phyloP scores from a whole-genome alignment of 2,329 filamentous ascomycete genomes.

The Lecanoromycetidae sp. region DNA sequence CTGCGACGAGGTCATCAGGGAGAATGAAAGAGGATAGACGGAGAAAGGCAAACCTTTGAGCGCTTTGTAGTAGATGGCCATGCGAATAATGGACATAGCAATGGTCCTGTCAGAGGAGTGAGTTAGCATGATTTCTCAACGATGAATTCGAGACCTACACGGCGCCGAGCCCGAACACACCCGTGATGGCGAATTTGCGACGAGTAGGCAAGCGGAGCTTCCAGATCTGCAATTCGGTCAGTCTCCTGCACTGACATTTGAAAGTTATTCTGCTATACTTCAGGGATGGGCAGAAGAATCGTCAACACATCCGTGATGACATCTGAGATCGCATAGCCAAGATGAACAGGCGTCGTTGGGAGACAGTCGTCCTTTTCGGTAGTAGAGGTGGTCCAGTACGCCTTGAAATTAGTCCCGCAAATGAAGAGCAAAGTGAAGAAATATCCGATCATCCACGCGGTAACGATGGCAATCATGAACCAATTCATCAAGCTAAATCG shows the following conservation, averaged over 20 bases:
- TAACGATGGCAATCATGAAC: neutral
- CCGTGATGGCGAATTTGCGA: conserved; percentile 7
- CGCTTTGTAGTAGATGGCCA: conserved; percentile 3
- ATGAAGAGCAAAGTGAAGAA: conserved; percentile 1
- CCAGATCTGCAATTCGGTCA: conserved; percentile 8
- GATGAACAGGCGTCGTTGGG: neutral
- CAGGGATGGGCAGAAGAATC: conserved; percentile 1
- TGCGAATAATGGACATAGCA: conserved; percentile 5
- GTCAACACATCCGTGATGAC: conserved; percentile 3
- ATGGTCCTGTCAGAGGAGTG: neutral
- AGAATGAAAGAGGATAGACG: neutral
- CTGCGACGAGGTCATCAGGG: neutral
- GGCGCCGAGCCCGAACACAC: conserved; percentile 7
- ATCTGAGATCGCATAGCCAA: conserved; percentile 5
- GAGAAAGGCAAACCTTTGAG: conserved; percentile 1
- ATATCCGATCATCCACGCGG: conserved; percentile 2
- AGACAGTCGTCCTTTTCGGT: neutral
- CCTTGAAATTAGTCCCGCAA: neutral
- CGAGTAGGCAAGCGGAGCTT: conserved; percentile 5
- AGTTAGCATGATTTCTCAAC: neutral
- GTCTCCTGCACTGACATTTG: neutral
- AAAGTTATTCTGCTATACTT: neutral
- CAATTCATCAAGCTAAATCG: neutral
- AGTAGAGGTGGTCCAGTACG: neutral
- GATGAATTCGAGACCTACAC: conserved; percentile 1